Base-by-base conservation (phyloP, 1,284 basidiomycete genomes). In the Grifola frondosa region DNA sequence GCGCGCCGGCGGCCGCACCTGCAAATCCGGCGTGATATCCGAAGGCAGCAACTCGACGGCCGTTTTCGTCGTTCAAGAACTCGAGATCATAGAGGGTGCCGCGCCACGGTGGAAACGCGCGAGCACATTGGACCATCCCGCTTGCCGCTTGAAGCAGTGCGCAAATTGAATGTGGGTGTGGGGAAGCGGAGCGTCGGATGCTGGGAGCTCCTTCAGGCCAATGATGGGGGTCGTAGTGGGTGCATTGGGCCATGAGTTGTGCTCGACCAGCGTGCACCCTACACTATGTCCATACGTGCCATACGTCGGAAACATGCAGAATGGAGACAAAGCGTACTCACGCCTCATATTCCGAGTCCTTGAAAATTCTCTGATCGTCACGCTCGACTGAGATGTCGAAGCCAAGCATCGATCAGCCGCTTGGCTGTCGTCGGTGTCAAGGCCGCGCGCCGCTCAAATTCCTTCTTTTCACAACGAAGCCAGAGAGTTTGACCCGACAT, bases 161-260 rank as follows among this genome's bases (percentile, higher is more conserved):
- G 95, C 96, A 58, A 99, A 99, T 65, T 98, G 95, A 66, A 99
- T 96, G 70, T 99, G 97, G 8, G 91, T 95, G 71, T 97, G 94
- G 10, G 80, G 82, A 15, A 97, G 73, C 15, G 94, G 88, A 31
- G 84, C 82, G 30, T 78, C 75, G 31, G 91, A 94, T 49, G 74
- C 81, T 29, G 89, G 84, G 16, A 99, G 82, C 67, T 99, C 97
- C 75, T 99, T 99, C 65, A 99, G 78, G 7, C 97, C 97, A 57
- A 98, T 88, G 68, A 99, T 97, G 44, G 91, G 87, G 30, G 86
- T 73, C 29, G 82, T 68, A 21, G 65, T 66, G 1, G 95, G 92
- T 1, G 91, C 89, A 30, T 64, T 74, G 17, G 90, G 83, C 95
- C 96, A 99, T 10, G 88, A 78, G 67, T 96, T 94, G 71, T 97